These are phyloP conservation scores for Didymellaceae sp. DNA, from an alignment of 2,329 filamentous ascomycete species.

Conservation along the genomic window DNA sequence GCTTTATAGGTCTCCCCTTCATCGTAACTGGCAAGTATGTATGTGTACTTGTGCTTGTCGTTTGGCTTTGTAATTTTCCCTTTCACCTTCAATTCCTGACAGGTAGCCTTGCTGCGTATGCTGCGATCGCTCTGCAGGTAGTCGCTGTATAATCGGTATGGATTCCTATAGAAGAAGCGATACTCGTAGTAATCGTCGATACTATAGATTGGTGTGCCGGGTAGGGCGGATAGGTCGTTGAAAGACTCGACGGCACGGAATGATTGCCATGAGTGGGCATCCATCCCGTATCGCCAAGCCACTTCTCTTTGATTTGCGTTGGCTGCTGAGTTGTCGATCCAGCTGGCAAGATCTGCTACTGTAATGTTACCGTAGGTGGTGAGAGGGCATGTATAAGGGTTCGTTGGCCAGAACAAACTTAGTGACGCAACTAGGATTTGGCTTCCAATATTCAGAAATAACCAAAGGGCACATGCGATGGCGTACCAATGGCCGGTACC, in stretches of 20 bases:
- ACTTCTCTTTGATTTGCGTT: conserved; percentile 18
- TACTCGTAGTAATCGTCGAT: conserved; percentile 33
- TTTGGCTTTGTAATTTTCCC: neutral
- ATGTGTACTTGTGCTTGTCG: too few species aligned
- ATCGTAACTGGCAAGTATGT: too few species aligned
- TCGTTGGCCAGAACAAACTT: conserved; percentile 43
- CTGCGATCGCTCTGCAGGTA: conserved; percentile 29
- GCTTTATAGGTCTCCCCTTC: too few species aligned
- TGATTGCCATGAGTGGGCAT: conserved; percentile 18
- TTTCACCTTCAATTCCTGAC: neutral
- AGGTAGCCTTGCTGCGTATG: neutral
- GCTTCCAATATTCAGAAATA: conserved; percentile 40
- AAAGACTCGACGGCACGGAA: conserved; percentile 22
- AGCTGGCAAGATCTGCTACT: conserved; percentile 33
- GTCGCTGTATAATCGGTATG: conserved; percentile 31
- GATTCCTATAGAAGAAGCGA: conserved; percentile 41
- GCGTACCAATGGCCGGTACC: conserved; percentile 27
- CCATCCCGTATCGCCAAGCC: conserved; percentile 37
- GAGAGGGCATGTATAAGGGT: conserved; percentile 32
- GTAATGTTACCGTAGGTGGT: conserved; percentile 31
- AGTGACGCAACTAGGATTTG: conserved; percentile 43
- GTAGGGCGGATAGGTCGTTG: conserved; percentile 22
- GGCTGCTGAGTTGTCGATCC: conserved; percentile 15
- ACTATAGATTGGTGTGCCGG: conserved; percentile 35
- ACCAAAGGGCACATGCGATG: conserved; percentile 38